Evolutionary conservation across 768 basidiomycete genomes (phyloP), one percentile per base, ranked within the genome.

Genomic region (Harrya chromipes): DNA sequence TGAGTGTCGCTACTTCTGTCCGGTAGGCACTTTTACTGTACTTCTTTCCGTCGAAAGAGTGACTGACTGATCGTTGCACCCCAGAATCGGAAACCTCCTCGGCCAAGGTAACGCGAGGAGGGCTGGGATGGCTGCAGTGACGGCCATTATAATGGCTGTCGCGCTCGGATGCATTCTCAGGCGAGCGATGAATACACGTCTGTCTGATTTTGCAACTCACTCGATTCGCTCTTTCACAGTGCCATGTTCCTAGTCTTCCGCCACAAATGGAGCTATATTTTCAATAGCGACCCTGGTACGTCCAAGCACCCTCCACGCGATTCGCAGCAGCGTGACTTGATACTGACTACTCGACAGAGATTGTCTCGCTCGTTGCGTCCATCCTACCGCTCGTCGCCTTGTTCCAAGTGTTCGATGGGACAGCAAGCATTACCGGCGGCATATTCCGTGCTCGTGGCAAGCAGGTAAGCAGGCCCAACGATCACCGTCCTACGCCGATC

Each of bases 331-430:
- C 29, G 8, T 10, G 40, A 41, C 43, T 24, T 14, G 36, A 38
- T 17, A 46, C 31, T 45, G 36, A 41, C 50, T 49, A 10, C 20
- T 19, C 6, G 8, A 40, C 65, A 72, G 84, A 79, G 66, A 80
- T 82, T 13, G 51, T 56, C 31, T 54, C 49, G 4, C 58, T 68
- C 14, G 66, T 90, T 12, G 83, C 89, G 0, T 68, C 74, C 3
- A 84, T 93, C 47, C 63, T 94, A 13, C 89, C 90, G 0, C 72
- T 89, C 8, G 82, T 95, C 5, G 82, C 85, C 8, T 71, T 88
- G 23, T 88, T 85, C 74, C 88, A 97, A 67, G 81, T 95, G 4
- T 87, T 94, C 49, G 95, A 99, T 58, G 90, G 85, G 1, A 73
- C 82, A 11, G 64, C 77, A 3, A 83, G 78, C 0, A 79, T 93